These are phyloP conservation scores for Ceratobasidium sp. DNA, from an alignment of 1,284 basidiomycete species.

Conservation along the genomic window DNA sequence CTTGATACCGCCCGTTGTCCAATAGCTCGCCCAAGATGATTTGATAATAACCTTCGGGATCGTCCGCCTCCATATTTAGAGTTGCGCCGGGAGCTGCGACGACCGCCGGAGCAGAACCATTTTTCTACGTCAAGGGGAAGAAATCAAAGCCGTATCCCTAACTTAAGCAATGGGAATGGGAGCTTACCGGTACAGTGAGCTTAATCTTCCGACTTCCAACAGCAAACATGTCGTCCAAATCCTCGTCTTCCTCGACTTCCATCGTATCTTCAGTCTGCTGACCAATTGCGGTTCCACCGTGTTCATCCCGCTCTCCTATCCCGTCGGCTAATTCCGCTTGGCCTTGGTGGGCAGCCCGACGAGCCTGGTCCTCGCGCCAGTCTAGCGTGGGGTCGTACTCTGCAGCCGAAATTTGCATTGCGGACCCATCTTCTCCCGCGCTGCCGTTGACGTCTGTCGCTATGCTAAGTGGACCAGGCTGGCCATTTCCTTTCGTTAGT, in stretches of 20 bases:
- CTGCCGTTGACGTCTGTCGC: constrained; percentile 44
- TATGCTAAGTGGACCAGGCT: constrained; percentile 16
- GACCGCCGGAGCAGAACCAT: constrained; percentile 49
- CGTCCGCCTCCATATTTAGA: constrained; percentile 63
- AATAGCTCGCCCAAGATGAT: constrained; percentile 94
- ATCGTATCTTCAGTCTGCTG: constrained; percentile 64
- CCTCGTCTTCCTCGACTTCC: constrained; percentile 72
- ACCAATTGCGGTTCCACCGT: constrained; percentile 60
- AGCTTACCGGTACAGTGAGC: constrained; percentile 7
- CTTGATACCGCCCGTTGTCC: constrained; percentile 93
- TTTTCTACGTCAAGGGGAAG: constrained; percentile 57
- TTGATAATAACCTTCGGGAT: constrained; percentile 95
- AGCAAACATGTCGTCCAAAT: constrained; percentile 92
- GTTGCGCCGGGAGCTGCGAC: constrained; percentile 23
- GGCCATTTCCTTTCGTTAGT: constrained; percentile 44
- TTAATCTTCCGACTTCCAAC: constrained; percentile 62
- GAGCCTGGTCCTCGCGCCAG: constrained; percentile 81
- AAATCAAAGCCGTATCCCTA: neutral
- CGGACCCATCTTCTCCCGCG: constrained; percentile 57
- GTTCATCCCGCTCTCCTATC: constrained; percentile 52
- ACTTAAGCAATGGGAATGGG: neutral
- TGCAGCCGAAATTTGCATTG: constrained; percentile 84
- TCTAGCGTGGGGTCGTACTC: constrained; percentile 93
- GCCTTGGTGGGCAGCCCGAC: constrained; percentile 59
- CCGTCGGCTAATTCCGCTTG: constrained; percentile 55